A percentile compares a stretch with the other conserved stretches of the same genome.
Evolutionary conservation across 176 grass and related monocot genomes (phyloP).

Genomic region (Cymbopogon citratus): DNA sequence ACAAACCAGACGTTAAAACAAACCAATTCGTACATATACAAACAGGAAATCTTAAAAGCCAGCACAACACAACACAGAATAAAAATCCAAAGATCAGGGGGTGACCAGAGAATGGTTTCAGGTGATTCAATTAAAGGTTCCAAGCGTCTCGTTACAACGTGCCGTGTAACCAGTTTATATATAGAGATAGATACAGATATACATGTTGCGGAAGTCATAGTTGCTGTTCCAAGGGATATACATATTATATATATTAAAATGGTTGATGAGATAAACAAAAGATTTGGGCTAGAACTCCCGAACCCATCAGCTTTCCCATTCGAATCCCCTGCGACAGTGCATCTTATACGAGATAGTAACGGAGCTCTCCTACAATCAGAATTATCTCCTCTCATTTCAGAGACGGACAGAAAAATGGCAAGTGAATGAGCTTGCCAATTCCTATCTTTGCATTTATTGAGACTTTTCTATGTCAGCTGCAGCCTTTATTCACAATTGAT

Average conservation of each 20-base stretch:
- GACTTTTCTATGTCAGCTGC: slow-evolving; percentile 47
- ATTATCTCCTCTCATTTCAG: slow-evolving; percentile 31
- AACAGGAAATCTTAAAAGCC: background rate
- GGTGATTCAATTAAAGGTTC: slow-evolving; percentile 11
- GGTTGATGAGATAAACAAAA: background rate
- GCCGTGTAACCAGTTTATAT: slow-evolving; percentile 17
- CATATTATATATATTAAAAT: slow-evolving; percentile 3
- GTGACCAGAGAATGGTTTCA: background rate
- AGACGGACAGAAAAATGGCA: slow-evolving; percentile 36
- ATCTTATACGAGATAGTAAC: slow-evolving; percentile 27
- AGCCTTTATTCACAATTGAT: slow-evolving; percentile 48
- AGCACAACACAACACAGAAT: background rate
- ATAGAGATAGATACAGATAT: background rate
- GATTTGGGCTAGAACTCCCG: background rate
- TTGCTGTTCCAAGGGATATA: background rate
- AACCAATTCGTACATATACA: background rate
- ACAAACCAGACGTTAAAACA: background rate
- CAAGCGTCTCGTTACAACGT: background rate
- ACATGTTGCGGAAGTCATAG: slow-evolving; percentile 15
- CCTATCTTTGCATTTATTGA: slow-evolving; percentile 48
- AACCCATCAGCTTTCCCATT: slow-evolving; percentile 19
- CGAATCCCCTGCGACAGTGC: slow-evolving; percentile 7
- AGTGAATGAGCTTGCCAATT: slow-evolving; percentile 36
- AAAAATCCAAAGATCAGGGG: background rate
- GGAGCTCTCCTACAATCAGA: slow-evolving; percentile 17